Percentiles rank a stretch among this genome's conserved stretches.
Conservation (phyloP, 2,329 filamentous ascomycete genomes). For the Aureobasidium sp. region DNA sequence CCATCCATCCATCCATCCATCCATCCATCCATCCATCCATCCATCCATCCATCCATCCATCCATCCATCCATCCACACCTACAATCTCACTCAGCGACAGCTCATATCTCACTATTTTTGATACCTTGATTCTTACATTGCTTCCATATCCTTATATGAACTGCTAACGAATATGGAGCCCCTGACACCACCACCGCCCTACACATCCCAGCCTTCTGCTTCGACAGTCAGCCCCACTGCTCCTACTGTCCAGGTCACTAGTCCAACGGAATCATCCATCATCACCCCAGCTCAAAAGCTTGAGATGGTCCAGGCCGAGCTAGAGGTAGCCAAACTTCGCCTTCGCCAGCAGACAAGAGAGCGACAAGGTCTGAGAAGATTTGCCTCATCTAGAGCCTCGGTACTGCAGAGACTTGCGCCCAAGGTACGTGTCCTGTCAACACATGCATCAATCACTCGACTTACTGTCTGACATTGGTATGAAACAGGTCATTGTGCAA, state of each 20-base stretch:
- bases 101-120: neutral
- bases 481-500: neutral
- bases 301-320: neutral
- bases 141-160: neutral
- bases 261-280: neutral
- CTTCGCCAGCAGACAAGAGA: neutral
- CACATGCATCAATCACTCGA: neutral
- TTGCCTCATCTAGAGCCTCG: neutral
- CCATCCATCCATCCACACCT: neutral
- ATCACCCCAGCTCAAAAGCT: neutral
- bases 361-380: neutral
- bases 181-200: neutral
- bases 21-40: too few relatives aligned
- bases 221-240: neutral
- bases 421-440: neutral
- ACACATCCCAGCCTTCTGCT: neutral
- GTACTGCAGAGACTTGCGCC: neutral
- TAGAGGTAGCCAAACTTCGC: neutral
- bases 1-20: too few relatives aligned
- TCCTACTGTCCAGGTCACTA: neutral
- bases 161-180: neutral
- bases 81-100: neutral
- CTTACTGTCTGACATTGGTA: neutral
- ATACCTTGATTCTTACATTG: neutral
- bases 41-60: neutral